Percentiles rank a stretch among this genome's conserved stretches.
Conservation (phyloP, 192 early-diverging fungal genomes). For the Jimgerdemannia flammicorona region DNA sequence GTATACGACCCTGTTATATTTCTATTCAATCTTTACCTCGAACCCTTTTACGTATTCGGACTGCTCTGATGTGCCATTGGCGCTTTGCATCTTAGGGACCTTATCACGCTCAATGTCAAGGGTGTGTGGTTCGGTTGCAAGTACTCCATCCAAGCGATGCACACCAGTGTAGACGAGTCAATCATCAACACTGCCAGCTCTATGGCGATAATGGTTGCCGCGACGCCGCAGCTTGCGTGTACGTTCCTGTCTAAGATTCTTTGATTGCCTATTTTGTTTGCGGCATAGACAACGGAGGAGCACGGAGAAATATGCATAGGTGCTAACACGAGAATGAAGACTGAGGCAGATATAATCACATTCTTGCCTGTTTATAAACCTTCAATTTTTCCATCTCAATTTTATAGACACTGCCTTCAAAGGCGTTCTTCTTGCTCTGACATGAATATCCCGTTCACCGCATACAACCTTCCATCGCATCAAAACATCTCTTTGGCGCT, state of each 20-base stretch:
- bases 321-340: background rate
- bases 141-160: slow-evolving; percentile 73
- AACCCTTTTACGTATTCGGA: background rate
- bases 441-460: slow-evolving; percentile 33
- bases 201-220: slow-evolving; percentile 73
- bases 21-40: background rate
- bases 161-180: slow-evolving; percentile 66
- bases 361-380: background rate
- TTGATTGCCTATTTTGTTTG: background rate
- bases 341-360: background rate
- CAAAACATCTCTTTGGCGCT: no score
- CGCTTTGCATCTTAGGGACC: slow-evolving; percentile 38
- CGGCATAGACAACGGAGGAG: no score
- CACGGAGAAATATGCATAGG: no score
- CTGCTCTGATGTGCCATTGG: background rate
- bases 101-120: slow-evolving; percentile 83
- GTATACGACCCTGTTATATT: slow-evolving; percentile 11
- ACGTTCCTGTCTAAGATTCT: slow-evolving; percentile 21
- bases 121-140: slow-evolving; percentile 89
- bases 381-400: no score
- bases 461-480: no score
- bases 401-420: slow-evolving; percentile 76
- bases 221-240: slow-evolving; percentile 83
- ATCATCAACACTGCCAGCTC: slow-evolving; percentile 87
- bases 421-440: slow-evolving; percentile 82